Conservation (phyloP, 129 eudicot species). For the Centella asiatica region DNA sequence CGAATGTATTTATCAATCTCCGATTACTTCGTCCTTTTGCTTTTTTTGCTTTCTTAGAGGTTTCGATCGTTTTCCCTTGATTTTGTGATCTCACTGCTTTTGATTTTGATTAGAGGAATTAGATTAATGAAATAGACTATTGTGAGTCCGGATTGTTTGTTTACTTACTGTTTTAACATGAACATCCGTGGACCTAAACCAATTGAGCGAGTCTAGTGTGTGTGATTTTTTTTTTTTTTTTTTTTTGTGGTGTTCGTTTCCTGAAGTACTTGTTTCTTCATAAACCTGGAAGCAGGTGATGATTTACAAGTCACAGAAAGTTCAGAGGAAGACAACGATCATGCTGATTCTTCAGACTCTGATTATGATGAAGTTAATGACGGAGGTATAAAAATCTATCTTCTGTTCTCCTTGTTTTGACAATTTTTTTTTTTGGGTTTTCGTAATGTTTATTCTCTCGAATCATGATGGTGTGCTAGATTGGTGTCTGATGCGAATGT, state of each 20-base stretch:
- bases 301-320: slow-evolving; percentile 15
- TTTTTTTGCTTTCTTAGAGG: background rate
- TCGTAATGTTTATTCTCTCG: too few relatives aligned
- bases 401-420: background rate
- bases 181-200: too few relatives aligned
- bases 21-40: background rate
- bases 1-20: background rate
- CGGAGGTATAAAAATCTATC: slow-evolving; percentile 14
- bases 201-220: too few relatives aligned
- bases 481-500: background rate
- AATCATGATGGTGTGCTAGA: background rate
- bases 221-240: slow-evolving; percentile 2
- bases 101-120: background rate
- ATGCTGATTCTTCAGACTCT: slow-evolving; percentile 17
- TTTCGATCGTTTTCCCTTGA: background rate
- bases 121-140: too few relatives aligned
- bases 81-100: background rate
- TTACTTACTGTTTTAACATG: too few relatives aligned
- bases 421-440: too few relatives aligned
- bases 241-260: background rate
- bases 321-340: slow-evolving; percentile 19
- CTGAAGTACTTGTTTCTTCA: background rate
- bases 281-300: slow-evolving; percentile 24
- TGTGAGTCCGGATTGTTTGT: too few relatives aligned
- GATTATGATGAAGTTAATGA: slow-evolving; percentile 14